These are phyloP conservation scores for Linnemannia elongata DNA, from an alignment of 192 early-diverging fungal species.

Conservation along the genomic window DNA sequence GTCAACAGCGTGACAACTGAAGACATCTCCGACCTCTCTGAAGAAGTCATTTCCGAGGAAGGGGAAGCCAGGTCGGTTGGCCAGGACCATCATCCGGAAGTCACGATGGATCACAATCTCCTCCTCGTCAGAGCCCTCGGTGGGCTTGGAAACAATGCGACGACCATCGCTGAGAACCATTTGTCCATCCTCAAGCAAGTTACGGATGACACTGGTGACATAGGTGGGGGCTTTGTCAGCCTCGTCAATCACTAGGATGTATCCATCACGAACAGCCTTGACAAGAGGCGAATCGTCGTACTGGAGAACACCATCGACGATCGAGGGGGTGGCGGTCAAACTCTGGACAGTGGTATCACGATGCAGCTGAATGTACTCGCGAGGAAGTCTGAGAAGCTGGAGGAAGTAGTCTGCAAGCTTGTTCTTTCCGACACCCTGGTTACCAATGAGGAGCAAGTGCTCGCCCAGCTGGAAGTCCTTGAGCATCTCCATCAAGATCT, in stretches of 20 bases:
- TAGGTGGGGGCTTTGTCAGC: constrained; percentile 88
- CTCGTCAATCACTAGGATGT: constrained; percentile 84
- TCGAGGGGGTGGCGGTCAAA: constrained; percentile 79
- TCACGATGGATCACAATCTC: constrained; percentile 72
- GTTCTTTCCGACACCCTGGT: constrained; percentile 82
- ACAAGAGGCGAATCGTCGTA: constrained; percentile 83
- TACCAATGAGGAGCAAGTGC: constrained; percentile 85
- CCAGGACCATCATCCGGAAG: constrained; percentile 88
- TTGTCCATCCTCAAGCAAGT: constrained; percentile 81
- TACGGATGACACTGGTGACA: constrained; percentile 81
- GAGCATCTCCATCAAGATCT: constrained; percentile 80
- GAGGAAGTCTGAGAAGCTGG: constrained; percentile 74
- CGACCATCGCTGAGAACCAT: constrained; percentile 85
- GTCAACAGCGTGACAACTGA: constrained; percentile 80
- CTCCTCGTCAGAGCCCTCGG: constrained; percentile 54
- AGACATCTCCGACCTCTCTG: constrained; percentile 84
- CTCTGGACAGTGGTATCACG: constrained; percentile 85
- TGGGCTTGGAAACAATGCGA: constrained; percentile 70
- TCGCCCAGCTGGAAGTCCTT: constrained; percentile 86
- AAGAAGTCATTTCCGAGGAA: constrained; percentile 90
- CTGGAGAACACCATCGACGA: constrained; percentile 75
- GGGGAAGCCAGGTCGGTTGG: constrained; percentile 83
- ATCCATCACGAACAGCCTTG: constrained; percentile 64
- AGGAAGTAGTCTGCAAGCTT: constrained; percentile 79
- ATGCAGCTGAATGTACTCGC: constrained; percentile 87